Base-by-base conservation (phyloP, 1,284 basidiomycete genomes). In the Hemileia vastatrix region DNA sequence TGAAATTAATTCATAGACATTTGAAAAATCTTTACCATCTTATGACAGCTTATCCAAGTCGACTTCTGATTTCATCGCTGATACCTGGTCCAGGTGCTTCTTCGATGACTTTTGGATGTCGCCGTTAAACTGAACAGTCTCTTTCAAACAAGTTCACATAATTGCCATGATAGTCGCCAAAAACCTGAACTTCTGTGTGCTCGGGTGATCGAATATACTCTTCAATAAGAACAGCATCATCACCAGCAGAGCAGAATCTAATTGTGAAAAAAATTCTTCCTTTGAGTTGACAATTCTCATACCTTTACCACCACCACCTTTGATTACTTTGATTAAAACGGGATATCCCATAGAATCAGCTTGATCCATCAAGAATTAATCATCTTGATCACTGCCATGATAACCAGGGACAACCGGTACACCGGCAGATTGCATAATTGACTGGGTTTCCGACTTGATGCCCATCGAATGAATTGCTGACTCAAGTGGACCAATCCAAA, bases 351-450 rank as follows among this genome's bases (percentile, higher is more conserved):
- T 75, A 65, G 76, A 71, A 48, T 76, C 78, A 0, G 90, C 85
- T 71, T 88, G 81, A n/a, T 78, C 67, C 40, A 82, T 83, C 15
- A 92, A 80, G 65, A 83, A 81, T 3, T 79, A 72, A 0, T 83
- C 81, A 66, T 85, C 81, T 77, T 93, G 90, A 40, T 88, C 82
- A 1, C 79, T 72, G 13, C 86, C 86, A 67, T 93, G 88, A 77
- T 91, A 94, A 6, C 87, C 92, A 47, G 93, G 92, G 1, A 96
- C 88, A 72, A 91, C 93, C 0, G 92, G 91, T 0, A 96, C 93
- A 1, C 86, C 85, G 54, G 92, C 93, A 66, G 81, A 80, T 31
- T 83, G 81, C 93, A 96, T 95, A 75, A 95, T 95, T 18, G 72
- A 73, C 19, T 82, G 77, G 2, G 69, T 70, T 2, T 66, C 71